Conservation (phyloP, 805 yeast species). For the Blastobotrys peoriensis region DNA sequence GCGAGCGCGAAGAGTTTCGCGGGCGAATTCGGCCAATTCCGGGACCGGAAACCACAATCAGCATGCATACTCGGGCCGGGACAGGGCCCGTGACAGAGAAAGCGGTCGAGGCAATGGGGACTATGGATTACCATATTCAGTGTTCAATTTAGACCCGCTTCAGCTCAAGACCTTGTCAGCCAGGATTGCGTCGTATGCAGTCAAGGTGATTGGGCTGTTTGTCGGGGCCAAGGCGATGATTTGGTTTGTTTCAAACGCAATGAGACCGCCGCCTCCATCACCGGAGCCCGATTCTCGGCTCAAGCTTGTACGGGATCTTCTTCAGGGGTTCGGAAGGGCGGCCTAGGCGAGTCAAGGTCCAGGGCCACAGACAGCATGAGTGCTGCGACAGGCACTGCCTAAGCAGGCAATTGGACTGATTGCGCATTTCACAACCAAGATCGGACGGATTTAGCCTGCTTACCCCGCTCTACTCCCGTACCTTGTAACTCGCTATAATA, state of each 20-base stretch:
- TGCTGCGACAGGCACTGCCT: too few relatives aligned
- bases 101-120: not conserved
- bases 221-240: slow-evolving; percentile 12
- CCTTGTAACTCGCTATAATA: too few relatives aligned
- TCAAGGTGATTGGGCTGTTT: slow-evolving; percentile 10
- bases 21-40: not conserved
- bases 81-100: slow-evolving; percentile 3
- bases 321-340: slow-evolving; percentile 1
- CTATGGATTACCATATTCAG: slow-evolving; percentile 12
- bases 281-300: not conserved
- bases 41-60: not conserved
- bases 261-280: not conserved
- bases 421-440: too few relatives aligned
- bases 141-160: slow-evolving; percentile 21
- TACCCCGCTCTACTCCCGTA: too few relatives aligned
- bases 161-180: slow-evolving; percentile 9
- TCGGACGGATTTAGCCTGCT: too few relatives aligned
- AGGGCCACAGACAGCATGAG: too few relatives aligned
- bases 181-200: slow-evolving; percentile 6
- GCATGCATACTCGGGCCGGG: not conserved
- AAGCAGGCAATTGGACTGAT: too few relatives aligned
- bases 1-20: slow-evolving; percentile 2
- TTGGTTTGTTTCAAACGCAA: slow-evolving; percentile 2
- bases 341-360: too few relatives aligned
- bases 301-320: not conserved